Percentiles rank a stretch among this genome's conserved stretches.
Conservation (phyloP, 2,329 filamentous ascomycete species). For the Sporothrix inflata region DNA sequence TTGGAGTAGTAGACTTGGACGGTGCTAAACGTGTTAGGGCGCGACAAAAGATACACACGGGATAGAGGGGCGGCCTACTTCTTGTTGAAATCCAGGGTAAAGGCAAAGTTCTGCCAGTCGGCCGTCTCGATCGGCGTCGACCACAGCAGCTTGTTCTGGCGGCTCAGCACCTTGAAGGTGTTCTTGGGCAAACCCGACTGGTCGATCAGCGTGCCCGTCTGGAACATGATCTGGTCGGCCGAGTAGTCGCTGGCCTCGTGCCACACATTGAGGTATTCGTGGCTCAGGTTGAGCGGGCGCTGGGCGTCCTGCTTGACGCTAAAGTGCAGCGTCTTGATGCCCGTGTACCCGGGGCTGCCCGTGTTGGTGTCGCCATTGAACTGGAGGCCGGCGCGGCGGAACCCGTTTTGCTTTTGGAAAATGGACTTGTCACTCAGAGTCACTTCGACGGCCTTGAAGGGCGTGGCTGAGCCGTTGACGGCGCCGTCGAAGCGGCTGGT, state of each 20-base stretch:
- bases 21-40: slow-evolving; percentile 45
- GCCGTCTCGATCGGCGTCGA: slow-evolving; percentile 47
- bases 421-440: slow-evolving; percentile 50
- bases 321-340: slow-evolving; percentile 45
- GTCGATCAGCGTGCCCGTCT: slow-evolving; percentile 44
- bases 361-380: slow-evolving; percentile 48
- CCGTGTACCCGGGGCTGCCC: slow-evolving; percentile 42
- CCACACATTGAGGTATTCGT: slow-evolving; percentile 47
- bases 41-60: background rate
- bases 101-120: slow-evolving; percentile 64
- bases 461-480: slow-evolving; percentile 26
- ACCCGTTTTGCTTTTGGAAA: slow-evolving; percentile 51
- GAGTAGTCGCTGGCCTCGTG: slow-evolving; percentile 45
- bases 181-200: slow-evolving; percentile 42
- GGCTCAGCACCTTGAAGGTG: slow-evolving; percentile 49
- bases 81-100: slow-evolving; percentile 57
- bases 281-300: slow-evolving; percentile 43
- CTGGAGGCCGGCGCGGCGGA: slow-evolving; percentile 51
- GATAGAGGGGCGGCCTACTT: slow-evolving; percentile 49
- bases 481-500: slow-evolving; percentile 46
- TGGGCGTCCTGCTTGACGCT: slow-evolving; percentile 41
- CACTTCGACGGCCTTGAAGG: slow-evolving; percentile 47
- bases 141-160: slow-evolving; percentile 46
- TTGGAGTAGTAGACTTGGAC: slow-evolving; percentile 61
- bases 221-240: slow-evolving; percentile 46